Conservation (phyloP, 164 flowering plant species). For the Chimonanthus praecox region DNA sequence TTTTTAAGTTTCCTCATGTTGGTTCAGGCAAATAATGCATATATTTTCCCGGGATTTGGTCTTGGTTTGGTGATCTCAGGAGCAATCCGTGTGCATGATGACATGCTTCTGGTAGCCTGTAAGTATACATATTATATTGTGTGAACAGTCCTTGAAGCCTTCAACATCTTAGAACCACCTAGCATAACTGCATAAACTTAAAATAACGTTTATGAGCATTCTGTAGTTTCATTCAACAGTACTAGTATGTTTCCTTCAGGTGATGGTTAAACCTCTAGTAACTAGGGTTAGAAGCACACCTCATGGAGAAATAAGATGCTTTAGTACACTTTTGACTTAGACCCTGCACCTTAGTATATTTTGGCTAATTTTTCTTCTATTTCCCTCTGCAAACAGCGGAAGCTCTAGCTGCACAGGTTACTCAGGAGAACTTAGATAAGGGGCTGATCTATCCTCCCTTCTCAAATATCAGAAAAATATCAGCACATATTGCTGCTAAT, state of each 20-base stretch:
- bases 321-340: not conserved
- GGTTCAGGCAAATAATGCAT: slow-evolving; percentile 83
- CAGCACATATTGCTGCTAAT: slow-evolving; percentile 89
- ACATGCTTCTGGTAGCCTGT: slow-evolving; percentile 93
- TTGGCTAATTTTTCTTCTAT: not conserved
- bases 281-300: not conserved
- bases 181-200: not conserved
- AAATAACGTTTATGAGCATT: not conserved
- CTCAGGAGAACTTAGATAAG: slow-evolving; percentile 56
- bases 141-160: not conserved
- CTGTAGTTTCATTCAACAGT: not conserved
- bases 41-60: slow-evolving; percentile 97
- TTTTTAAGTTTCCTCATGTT: slow-evolving; percentile 2
- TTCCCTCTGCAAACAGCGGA: slow-evolving; percentile 49
- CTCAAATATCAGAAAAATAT: slow-evolving; percentile 74
- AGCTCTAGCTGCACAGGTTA: slow-evolving; percentile 77
- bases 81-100: slow-evolving; percentile 89
- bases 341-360: not conserved
- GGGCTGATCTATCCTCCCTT: slow-evolving; percentile 85
- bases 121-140: slow-evolving; percentile 20
- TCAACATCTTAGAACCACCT: not conserved
- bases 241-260: too few relatives aligned
- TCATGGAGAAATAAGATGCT: not conserved
- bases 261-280: not conserved
- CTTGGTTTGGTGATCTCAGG: slow-evolving; percentile 90